A percentile compares a stretch with the other conserved stretches of the same genome.
These are phyloP conservation scores for Leishmania turanica DNA, from an alignment of 208 protist genomes.

Conservation along the genomic window DNA sequence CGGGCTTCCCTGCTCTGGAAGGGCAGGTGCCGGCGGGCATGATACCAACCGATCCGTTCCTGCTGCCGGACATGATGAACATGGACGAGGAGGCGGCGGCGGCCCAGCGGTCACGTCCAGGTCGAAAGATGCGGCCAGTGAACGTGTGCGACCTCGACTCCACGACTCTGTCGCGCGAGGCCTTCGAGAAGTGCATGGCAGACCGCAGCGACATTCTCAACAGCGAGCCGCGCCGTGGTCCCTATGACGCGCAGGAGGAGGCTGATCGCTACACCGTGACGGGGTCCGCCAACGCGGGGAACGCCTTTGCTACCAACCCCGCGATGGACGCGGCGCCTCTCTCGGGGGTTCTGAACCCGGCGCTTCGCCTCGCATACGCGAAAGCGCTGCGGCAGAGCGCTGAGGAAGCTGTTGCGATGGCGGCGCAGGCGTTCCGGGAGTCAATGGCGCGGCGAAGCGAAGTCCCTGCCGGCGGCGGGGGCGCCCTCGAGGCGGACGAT, in stretches of 20 bases:
- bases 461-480: background rate
- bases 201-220: conserved; percentile 72
- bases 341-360: conserved; percentile 31
- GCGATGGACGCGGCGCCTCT: conserved; percentile 29
- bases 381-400: conserved; percentile 41
- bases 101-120: conserved; percentile 2
- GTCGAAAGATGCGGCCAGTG: conserved; percentile 33
- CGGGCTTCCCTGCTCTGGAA: conserved; percentile 35
- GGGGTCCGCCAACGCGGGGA: conserved; percentile 25
- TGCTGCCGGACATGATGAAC: conserved; percentile 33
- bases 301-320: conserved; percentile 6
- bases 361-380: conserved; percentile 43
- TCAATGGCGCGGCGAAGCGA: conserved; percentile 10
- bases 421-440: conserved; percentile 19
- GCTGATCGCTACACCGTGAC: conserved; percentile 53
- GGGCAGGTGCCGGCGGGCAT: conserved; percentile 12
- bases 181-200: conserved; percentile 64
- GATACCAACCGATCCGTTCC: conserved; percentile 31
- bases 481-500: conserved; percentile 15
- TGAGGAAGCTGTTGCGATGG: conserved; percentile 31
- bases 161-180: conserved; percentile 76
- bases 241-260: conserved; percentile 63
- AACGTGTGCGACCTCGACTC: conserved; percentile 65
- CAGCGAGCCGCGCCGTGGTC: conserved; percentile 59
- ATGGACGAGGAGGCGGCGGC: conserved; percentile 14